These are phyloP conservation scores for Fusarium pseudocircinatum DNA, from an alignment of 2,329 filamentous ascomycete species.

Conservation along the genomic window DNA sequence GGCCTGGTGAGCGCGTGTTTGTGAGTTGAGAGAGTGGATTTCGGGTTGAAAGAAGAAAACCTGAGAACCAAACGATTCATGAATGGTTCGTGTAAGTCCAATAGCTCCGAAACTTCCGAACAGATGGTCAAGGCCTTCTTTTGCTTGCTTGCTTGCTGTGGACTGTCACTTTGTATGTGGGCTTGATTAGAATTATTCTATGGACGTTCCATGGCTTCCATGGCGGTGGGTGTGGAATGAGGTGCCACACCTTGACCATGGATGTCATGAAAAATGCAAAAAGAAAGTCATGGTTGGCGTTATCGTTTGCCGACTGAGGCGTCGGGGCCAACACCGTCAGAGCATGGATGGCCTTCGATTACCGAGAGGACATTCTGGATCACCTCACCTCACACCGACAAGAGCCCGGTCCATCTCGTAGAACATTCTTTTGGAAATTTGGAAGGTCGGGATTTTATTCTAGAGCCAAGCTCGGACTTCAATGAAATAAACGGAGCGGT, in stretches of 20 bases:
- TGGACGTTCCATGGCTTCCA: conserved; percentile 10
- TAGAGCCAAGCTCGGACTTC: conserved; percentile 36
- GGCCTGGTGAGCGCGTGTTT: not conserved
- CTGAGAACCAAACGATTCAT: conserved; percentile 4
- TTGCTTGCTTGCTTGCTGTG: not conserved
- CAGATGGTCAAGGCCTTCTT: not conserved
- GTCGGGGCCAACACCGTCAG: conserved; percentile 19
- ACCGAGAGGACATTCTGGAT: conserved; percentile 20
- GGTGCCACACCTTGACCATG: conserved; percentile 3
- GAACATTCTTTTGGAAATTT: conserved; percentile 30
- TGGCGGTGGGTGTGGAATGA: not conserved
- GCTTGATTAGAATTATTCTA: conserved; percentile 17
- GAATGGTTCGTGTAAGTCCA: conserved; percentile 9
- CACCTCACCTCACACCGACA: conserved; percentile 27
- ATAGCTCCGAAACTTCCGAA: conserved; percentile 12
- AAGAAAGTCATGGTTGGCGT: not conserved
- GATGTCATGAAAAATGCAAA: not conserved
- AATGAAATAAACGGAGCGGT: conserved; percentile 2
- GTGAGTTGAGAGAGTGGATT: not conserved
- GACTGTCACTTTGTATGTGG: not conserved
- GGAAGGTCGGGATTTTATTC: conserved; percentile 22
- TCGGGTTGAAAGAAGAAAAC: conserved; percentile 1
- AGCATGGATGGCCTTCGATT: conserved; percentile 27
- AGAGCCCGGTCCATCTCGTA: conserved; percentile 8
- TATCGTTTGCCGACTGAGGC: conserved; percentile 22